Base-by-base conservation (phyloP, 305 asterid species). In the Petunia hybrid region DNA sequence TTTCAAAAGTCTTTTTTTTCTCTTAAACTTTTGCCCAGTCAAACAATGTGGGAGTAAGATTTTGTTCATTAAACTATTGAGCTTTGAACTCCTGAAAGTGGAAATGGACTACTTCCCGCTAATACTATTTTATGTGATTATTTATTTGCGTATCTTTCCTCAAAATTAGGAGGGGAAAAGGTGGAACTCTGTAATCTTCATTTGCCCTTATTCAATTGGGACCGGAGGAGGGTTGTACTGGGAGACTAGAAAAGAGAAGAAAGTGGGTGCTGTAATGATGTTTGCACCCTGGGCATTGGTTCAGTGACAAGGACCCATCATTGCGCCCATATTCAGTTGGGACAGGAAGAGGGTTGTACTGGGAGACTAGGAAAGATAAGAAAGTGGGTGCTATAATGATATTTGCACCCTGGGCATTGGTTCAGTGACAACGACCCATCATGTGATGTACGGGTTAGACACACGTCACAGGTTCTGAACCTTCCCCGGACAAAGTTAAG, bases 131-230 rank as follows among this genome's bases (percentile, higher is more conserved):
- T 22, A 22, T 22, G 31, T 22, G 31, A 22, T 22, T 22, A 22
- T 22, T 22, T 22, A 22, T 74, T 8, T 51, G 38, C 14, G 13
- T 73, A 48, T 53, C 38, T 5, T 38, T 55, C 79, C 36, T 36
- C 79, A 1, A 4, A 74, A 74, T 55, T 53, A 74, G 48, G 64
- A 53, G 64, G 65, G 51, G 38, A 31, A 53, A 14, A 74, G 79
- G 79, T 53, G 79, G 51, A 74, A 53, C n/a, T 36, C 8, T 2
- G 45, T 14, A 13, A 3, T 38, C 55, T 14, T 53, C 31, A 22
- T 22, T 73, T 51, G 1, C 63, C 63, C 63, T 13, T 73, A 73
- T 73, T 51, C 63, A 36, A 48, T 73, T 13, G 63, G 45, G 46
- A 73, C 61, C 13, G 6, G 14, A 48, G 43, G 22, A 36, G 1